A percentile compares a stretch with the other conserved stretches of the same genome.
These are phyloP conservation scores for Alternaria tenuissima DNA, from an alignment of 2,329 filamentous ascomycete species.

Conservation along the genomic window DNA sequence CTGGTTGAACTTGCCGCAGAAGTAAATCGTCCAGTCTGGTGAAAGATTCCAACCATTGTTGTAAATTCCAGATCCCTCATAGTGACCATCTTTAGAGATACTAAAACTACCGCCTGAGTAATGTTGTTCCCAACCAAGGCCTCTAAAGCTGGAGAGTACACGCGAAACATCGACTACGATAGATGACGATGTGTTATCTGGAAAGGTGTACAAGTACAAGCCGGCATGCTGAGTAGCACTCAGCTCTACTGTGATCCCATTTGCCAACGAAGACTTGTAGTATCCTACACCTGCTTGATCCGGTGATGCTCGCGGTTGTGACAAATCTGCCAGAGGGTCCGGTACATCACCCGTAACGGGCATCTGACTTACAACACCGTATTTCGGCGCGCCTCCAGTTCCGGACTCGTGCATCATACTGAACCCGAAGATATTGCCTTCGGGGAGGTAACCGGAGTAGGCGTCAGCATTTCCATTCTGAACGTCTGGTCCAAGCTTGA, in stretches of 20 bases:
- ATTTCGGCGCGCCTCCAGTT: constrained; percentile 47
- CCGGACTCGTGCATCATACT: constrained; percentile 49
- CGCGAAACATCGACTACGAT: constrained; percentile 72
- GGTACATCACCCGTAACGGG: constrained; percentile 37
- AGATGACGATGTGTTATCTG: constrained; percentile 50
- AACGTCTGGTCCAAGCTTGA: constrained; percentile 50
- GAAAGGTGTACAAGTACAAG: constrained; percentile 68
- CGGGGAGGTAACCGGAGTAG: constrained; percentile 47
- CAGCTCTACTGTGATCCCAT: constrained; percentile 66
- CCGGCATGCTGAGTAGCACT: constrained; percentile 65
- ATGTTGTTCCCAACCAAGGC: constrained; percentile 67
- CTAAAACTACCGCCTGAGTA: constrained; percentile 68
- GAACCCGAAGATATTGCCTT: constrained; percentile 46
- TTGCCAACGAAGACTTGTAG: constrained; percentile 64
- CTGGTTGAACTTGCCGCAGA: constrained; percentile 68
- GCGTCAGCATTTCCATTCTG: constrained; percentile 41
- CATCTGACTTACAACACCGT: constrained; percentile 49
- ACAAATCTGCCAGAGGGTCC: constrained; percentile 65
- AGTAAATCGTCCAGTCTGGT: constrained; percentile 69
- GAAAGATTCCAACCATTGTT: constrained; percentile 73
- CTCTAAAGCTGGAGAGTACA: constrained; percentile 67
- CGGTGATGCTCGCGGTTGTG: constrained; percentile 58
- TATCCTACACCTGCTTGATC: constrained; percentile 68
- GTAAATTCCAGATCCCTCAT: constrained; percentile 69
- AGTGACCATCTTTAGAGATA: constrained; percentile 61